These are phyloP conservation scores for Aleurites moluccanus DNA, from an alignment of 441 rosid species.

Conservation along the genomic window DNA sequence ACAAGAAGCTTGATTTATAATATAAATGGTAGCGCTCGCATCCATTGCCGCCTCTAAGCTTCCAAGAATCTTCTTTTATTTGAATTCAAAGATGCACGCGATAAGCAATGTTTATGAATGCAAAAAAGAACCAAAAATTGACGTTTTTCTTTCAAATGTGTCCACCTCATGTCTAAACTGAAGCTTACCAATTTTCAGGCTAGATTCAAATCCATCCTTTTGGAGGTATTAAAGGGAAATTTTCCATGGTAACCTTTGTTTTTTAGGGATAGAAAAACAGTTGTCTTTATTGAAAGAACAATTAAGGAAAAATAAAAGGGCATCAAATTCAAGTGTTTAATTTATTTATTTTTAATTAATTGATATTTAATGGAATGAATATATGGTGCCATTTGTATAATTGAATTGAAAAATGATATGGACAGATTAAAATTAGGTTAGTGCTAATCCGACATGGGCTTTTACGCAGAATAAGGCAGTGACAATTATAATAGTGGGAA, in stretches of 20 bases:
- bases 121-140: neutral
- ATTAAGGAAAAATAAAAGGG: no score
- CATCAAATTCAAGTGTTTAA: no score
- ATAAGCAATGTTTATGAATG: neutral
- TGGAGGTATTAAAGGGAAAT: neutral
- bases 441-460: neutral
- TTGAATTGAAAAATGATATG: neutral
- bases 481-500: neutral
- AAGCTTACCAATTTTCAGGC: neutral
- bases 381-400: no score
- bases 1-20: no score
- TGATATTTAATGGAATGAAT: no score
- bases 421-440: neutral
- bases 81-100: conserved; percentile 22
- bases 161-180: neutral
- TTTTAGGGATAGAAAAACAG: neutral
- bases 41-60: no score
- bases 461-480: neutral
- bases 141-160: neutral
- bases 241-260: neutral
- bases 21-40: no score
- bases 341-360: no score
- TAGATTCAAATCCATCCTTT: neutral
- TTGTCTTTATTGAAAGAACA: neutral
- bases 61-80: conserved; percentile 10